Evolutionary conservation across 225 moss, liverwort and hornwort genomes (phyloP), one percentile per base, ranked within the genome.

Genomic region (Neckera pumila): DNA sequence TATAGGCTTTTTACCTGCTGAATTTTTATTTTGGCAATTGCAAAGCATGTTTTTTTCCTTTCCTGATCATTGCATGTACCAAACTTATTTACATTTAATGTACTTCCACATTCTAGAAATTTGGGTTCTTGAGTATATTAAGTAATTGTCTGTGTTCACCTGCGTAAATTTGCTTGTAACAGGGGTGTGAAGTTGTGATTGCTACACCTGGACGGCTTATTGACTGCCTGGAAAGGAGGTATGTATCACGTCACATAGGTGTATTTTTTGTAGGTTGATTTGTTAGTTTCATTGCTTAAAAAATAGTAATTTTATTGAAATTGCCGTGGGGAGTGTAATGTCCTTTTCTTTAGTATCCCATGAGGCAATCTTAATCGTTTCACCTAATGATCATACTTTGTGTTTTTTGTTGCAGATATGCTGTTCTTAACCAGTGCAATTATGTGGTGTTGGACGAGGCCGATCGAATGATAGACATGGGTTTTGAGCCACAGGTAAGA

Each of bases 391-490:
- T 84, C 43, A 6, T 56, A 76, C 56, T 90, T 71, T 53, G 72
- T 86, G 53, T 57, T 31, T 74, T 89, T 75, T 80, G 59, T 60
- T 89, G 82, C 94, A 97, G 98, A 89, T 99, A 97, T 89, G 99
- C 99, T 58, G 99, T 99, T 80, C 92, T 99, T 82, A 99, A 99
- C 86, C 99, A 99, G 81, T 97, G 99, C 91, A 99, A 99, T 90
- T 97, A 99, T 71, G 99, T 99, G 47, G 97, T 99, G 82, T 90
- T 99, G 84, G 99, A 99, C 76, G 99, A 99, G 90, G 99, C 97
- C 81, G 99, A 97, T 90, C 94, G 96, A 71, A 99, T 99, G 99
- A 99, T 99, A 28, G 99, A 99, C 88, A 99, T 99, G 99, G 99
- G 99, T 87, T 99, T 99, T 90, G 99, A 99, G 91, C 96, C 94